Evolutionary conservation across 139 green algal species (phyloP).

Genomic region (Mesostigma viride): DNA sequence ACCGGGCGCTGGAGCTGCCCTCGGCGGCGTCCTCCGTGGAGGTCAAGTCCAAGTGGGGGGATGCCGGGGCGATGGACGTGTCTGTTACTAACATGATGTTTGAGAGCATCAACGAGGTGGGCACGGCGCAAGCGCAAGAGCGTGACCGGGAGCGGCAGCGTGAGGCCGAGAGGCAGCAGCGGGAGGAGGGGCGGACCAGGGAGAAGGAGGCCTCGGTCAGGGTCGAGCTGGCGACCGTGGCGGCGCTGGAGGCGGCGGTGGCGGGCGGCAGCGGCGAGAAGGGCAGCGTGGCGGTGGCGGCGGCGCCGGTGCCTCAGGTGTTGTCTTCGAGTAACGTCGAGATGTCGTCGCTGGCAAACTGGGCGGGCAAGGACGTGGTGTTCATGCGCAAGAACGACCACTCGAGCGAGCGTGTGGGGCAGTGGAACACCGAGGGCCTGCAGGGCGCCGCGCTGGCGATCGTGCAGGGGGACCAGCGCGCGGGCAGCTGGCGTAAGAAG

Average conservation of each 20-base stretch:
- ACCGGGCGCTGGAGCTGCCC: too few relatives aligned
- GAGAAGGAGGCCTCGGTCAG: background rate
- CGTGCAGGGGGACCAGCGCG: background rate
- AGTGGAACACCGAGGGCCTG: constrained; percentile 56
- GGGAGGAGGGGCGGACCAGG: too few relatives aligned
- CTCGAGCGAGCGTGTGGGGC: constrained; percentile 41
- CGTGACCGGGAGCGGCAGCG: too few relatives aligned
- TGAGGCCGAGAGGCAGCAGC: too few relatives aligned
- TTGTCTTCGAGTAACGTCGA: too few relatives aligned
- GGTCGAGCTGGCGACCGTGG: background rate
- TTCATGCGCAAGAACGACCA: constrained; percentile 79
- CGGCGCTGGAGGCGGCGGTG: background rate
- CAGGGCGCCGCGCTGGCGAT: constrained; percentile 22
- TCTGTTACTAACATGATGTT: background rate
- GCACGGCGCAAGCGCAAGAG: background rate
- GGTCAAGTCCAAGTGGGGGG: background rate
- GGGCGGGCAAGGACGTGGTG: background rate
- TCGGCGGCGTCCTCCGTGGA: background rate
- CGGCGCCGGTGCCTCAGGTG: too few relatives aligned
- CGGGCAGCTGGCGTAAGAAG: background rate
- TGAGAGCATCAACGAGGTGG: background rate
- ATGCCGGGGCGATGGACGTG: background rate
- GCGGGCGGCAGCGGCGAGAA: too few relatives aligned
- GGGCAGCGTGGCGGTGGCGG: too few relatives aligned
- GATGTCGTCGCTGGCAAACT: too few relatives aligned